Evolutionary conservation across 768 basidiomycete species (phyloP), one percentile per base, ranked within the genome.

Genomic region (Lepiota brunneoincarnata): DNA sequence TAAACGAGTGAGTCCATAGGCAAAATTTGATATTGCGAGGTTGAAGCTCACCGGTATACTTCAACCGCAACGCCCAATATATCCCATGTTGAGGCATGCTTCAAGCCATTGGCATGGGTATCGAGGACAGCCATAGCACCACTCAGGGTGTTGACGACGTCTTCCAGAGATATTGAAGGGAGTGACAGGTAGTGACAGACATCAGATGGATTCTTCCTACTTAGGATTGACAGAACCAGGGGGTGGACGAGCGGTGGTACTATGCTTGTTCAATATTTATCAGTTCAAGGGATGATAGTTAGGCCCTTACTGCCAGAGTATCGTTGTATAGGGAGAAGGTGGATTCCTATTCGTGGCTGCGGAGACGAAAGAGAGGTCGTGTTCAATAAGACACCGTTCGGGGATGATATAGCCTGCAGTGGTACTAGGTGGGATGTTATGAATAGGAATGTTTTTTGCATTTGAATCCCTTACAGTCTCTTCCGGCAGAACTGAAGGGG

Each of bases 311-410:
- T 24, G 9, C 24, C 46, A 28, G 28, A 15, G 9, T 24, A 4
- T 18, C 26, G 28, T 11, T 60, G 64, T 55, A 64, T 70, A 9
- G 84, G 84, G 23, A 82, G 64, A 37, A 64, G 41, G 54, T 83
- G 75, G 2, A 83, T 65, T 20, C 74, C 64, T 20, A 69, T 73
- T 58, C 71, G 72, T 11, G 67, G 56, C 11, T 71, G 61, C 58
- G 69, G 72, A 24, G 72, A 58, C 34, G 79, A 72, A 1, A 78
- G 74, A 4, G 85, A 76, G 3, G 79, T 58, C 6, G 79, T 75
- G 59, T 81, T 86, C 7, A 89, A 56, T 37, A 89, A 70, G 10
- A 72, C 67, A 46, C 74, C 69, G 59, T 86, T 89, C 28, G 80
- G 87, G 4, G 90, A 91, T 2, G 76, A 50, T 1, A 69, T 67